Conservation (phyloP, 2,329 filamentous ascomycete species). For the Leptographium flavum region DNA sequence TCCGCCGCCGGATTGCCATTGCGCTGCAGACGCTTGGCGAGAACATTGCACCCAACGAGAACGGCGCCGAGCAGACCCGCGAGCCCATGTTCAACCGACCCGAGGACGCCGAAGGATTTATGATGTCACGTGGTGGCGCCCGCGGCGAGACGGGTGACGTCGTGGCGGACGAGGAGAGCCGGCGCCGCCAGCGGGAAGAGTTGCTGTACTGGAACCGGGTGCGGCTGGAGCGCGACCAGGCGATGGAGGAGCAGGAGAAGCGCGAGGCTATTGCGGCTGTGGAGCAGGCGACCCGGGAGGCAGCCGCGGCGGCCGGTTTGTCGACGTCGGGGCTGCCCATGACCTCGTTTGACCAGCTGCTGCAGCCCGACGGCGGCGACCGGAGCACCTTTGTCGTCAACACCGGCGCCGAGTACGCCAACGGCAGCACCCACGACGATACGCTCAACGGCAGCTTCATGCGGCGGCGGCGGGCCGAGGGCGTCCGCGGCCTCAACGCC, state of each 20-base stretch:
- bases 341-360: slow-evolving; percentile 43
- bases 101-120: slow-evolving; percentile 51
- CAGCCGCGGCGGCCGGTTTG: slow-evolving; percentile 8
- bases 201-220: slow-evolving; percentile 51
- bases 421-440: slow-evolving; percentile 5
- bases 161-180: slow-evolving; percentile 48
- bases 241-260: slow-evolving; percentile 10
- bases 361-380: slow-evolving; percentile 34
- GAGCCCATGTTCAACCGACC: slow-evolving; percentile 49
- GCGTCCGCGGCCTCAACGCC: slow-evolving; percentile 29
- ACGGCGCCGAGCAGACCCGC: slow-evolving; percentile 15
- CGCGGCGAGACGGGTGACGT: slow-evolving; percentile 28
- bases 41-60: slow-evolving; percentile 30
- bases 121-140: slow-evolving; percentile 31
- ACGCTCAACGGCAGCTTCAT: slow-evolving; percentile 26
- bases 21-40: slow-evolving; percentile 46
- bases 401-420: slow-evolving; percentile 32
- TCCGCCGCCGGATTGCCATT: slow-evolving; percentile 46
- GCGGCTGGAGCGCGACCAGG: slow-evolving; percentile 25
- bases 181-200: slow-evolving; percentile 48
- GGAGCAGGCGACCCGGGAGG: slow-evolving; percentile 7
- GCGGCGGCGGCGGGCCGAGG: slow-evolving; percentile 33
- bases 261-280: background rate
- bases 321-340: background rate
- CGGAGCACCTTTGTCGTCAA: slow-evolving; percentile 44